These are phyloP conservation scores for Fusarium bulbicola DNA, from an alignment of 2,329 filamentous ascomycete genomes.

Conservation along the genomic window DNA sequence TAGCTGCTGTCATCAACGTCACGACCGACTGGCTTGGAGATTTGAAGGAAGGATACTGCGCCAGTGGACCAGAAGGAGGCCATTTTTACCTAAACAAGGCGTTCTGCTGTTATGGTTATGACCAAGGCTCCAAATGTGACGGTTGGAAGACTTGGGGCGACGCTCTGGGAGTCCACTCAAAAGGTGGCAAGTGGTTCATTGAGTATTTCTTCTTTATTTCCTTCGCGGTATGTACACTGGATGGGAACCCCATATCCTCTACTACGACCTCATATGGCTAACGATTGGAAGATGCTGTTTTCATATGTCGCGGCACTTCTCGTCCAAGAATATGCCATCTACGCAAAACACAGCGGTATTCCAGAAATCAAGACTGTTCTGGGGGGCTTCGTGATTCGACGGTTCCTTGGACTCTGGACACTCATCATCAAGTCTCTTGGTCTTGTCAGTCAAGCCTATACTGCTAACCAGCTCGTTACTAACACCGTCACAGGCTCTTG, in stretches of 20 bases:
- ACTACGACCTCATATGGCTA: constrained; percentile 9
- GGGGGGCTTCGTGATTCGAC: constrained; percentile 90
- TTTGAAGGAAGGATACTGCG: constrained; percentile 89
- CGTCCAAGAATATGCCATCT: constrained; percentile 83
- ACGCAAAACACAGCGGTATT: constrained; percentile 95
- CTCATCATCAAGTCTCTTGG: constrained; percentile 89
- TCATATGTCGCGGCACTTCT: constrained; percentile 80
- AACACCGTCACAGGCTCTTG: constrained; percentile 71
- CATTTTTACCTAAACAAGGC: constrained; percentile 89
- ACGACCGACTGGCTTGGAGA: constrained; percentile 94
- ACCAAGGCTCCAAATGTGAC: constrained; percentile 80
- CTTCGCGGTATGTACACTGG: constrained; percentile 72
- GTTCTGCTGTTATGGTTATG: constrained; percentile 94
- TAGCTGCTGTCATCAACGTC: constrained; percentile 91
- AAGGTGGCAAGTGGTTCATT: constrained; percentile 78
- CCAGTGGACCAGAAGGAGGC: constrained; percentile 77
- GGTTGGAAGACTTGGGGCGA: constrained; percentile 90
- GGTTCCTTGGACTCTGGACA: constrained; percentile 89
- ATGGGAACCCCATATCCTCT: background rate
- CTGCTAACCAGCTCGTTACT: constrained; percentile 19
- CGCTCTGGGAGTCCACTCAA: constrained; percentile 72
- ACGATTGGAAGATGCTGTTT: constrained; percentile 70
- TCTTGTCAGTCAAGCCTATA: constrained; percentile 63
- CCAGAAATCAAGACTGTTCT: constrained; percentile 97
- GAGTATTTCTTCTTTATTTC: constrained; percentile 88